These are phyloP conservation scores for Emergomyces orientalis DNA, from an alignment of 2,329 filamentous ascomycete species.

Conservation along the genomic window DNA sequence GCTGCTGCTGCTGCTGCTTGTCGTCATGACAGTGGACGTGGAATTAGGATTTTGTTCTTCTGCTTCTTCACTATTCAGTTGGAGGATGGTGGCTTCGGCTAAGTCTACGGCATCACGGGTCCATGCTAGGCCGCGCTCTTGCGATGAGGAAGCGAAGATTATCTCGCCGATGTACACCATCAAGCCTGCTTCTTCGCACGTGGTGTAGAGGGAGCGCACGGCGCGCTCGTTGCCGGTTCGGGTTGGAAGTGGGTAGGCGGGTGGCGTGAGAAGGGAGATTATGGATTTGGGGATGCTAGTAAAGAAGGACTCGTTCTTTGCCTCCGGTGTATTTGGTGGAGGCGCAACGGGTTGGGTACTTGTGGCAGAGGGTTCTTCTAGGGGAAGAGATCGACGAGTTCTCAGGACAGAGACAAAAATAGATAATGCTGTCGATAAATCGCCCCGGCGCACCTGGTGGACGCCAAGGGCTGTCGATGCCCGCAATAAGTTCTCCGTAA, in stretches of 20 bases:
- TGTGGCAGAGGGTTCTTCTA: slow-evolving; percentile 24
- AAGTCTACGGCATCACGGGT: slow-evolving; percentile 78
- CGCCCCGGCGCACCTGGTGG: slow-evolving; percentile 61
- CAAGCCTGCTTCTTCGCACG: slow-evolving; percentile 76
- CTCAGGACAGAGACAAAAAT: slow-evolving; percentile 78
- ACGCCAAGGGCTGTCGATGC: slow-evolving; percentile 69
- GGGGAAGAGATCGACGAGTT: slow-evolving; percentile 55
- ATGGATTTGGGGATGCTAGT: slow-evolving; percentile 35
- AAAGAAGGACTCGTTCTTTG: slow-evolving; percentile 21
- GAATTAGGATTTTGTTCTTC: slow-evolving; percentile 12
- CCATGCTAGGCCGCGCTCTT: slow-evolving; percentile 72
- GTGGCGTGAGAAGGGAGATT: slow-evolving; percentile 46
- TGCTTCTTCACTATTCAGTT: slow-evolving; percentile 24
- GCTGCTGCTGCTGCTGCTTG: neutral
- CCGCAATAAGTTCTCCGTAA: slow-evolving; percentile 65
- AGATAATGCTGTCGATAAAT: slow-evolving; percentile 62
- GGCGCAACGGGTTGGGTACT: slow-evolving; percentile 12
- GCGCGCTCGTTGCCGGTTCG: slow-evolving; percentile 61
- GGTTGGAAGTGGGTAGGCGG: slow-evolving; percentile 59
- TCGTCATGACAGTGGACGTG: neutral
- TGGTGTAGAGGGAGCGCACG: slow-evolving; percentile 52
- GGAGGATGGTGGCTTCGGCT: slow-evolving; percentile 55
- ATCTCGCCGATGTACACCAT: slow-evolving; percentile 93
- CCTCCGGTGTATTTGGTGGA: slow-evolving; percentile 8
- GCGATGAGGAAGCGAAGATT: slow-evolving; percentile 59